These are phyloP conservation scores for Mycena galopus DNA, from an alignment of 768 basidiomycete species.

Conservation along the genomic window DNA sequence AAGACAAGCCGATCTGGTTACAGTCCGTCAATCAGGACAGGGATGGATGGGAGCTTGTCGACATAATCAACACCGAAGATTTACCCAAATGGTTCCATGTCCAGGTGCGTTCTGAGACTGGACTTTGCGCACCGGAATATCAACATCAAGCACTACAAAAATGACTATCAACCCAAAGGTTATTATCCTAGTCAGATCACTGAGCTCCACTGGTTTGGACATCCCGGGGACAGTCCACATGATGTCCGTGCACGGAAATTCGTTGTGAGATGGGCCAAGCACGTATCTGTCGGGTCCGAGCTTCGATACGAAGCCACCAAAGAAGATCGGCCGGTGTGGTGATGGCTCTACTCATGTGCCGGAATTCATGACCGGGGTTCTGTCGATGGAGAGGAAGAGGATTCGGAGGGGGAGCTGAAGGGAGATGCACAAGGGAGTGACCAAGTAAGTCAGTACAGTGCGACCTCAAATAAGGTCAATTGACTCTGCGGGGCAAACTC, in stretches of 20 bases:
- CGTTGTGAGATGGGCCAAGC: not conserved
- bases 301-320: too few species aligned
- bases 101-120: too few species aligned
- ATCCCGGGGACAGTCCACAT: not conserved
- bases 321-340: too few species aligned
- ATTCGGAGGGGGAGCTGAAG: too few species aligned
- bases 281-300: not conserved
- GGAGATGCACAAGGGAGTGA: too few species aligned
- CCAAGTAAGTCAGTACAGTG: too few species aligned
- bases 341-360: too few species aligned
- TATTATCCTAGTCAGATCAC: not conserved
- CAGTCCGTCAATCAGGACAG: not conserved
- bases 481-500: too few species aligned
- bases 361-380: too few species aligned
- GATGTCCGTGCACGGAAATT: not conserved
- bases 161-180: not conserved
- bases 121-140: not conserved
- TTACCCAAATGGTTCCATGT: conserved; percentile 7
- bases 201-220: not conserved
- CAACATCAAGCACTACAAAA: not conserved
- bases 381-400: too few species aligned
- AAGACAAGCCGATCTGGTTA: not conserved
- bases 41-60: not conserved
- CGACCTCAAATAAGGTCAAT: too few species aligned
- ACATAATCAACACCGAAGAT: conserved; percentile 7